Base-by-base conservation (phyloP, 2,329 filamentous ascomycete species). In the Arthrobotrys musiformis region DNA sequence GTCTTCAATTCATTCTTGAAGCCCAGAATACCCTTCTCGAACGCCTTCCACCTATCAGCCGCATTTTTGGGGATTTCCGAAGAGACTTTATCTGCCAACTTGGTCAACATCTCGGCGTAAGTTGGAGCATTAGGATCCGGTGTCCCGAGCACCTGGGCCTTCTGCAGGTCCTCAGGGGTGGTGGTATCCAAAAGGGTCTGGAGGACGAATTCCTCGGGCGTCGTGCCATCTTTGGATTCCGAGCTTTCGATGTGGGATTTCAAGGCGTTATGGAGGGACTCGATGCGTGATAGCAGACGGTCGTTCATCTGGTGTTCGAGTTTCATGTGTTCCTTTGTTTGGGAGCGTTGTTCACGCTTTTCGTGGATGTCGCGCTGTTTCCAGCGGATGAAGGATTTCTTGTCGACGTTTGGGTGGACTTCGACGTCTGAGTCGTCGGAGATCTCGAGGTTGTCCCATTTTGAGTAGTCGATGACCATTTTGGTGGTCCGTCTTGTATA, bases 401-500 rank as follows among this genome's bases (percentile, higher is more conserved):
- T 99, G 86, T 99, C 95, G 83, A 99, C 95, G 83, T 99, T 99
- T 77, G 95, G 95, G 84, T 99, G 95, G 62, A 98, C 95, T 85
- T 99, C 95, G 81, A 99, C 91, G 82, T 99, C 95, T 62, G 93
- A 97, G 85, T 99, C 95, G 85, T 99, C 95, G 82, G 93, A 97
- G 83, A 99, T 90, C 89, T 99, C 95, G 82, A 99, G 89, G 75
- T 79, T 80, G 72, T 79, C 79, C 79, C 80, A 81, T 75, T 81
- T 81, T 44, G 79, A 80, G 68, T 81, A 81, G 56, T 81, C 80
- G 70, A 81, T 74, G 70, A 86, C 86, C 86, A 87, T 87, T 17
- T 60, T 81, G 79, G 35, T 35, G 2, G 63, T 48, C n/a, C n/a
- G n/a, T n/a, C n/a, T n/a, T n/a, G 5, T 17, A 7, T 17, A 9